Evolutionary conservation across 2,329 filamentous ascomycete species (phyloP).

Genomic region (Ophiostoma ulmi): DNA sequence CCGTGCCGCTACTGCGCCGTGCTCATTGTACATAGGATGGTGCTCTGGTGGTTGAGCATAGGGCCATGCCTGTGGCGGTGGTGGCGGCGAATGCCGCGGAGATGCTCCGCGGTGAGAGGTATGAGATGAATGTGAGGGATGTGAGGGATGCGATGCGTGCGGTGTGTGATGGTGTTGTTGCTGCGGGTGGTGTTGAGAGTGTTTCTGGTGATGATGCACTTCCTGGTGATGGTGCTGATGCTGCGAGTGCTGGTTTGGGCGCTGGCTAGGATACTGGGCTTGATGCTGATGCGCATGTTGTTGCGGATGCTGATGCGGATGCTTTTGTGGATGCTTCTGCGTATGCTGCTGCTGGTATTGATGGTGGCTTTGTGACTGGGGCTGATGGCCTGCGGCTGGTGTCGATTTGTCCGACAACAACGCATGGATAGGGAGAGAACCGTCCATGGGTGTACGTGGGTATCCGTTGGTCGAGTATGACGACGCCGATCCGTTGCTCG

Average conservation of each 20-base stretch:
- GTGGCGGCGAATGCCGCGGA: neutral
- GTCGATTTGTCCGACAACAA: conserved; percentile 36
- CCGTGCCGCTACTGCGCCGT: neutral
- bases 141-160: neutral
- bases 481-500: conserved; percentile 34
- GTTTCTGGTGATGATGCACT: neutral
- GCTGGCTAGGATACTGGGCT: neutral
- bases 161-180: neutral
- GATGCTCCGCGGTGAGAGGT: neutral
- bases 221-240: neutral
- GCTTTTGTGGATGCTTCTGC: neutral
- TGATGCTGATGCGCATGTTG: neutral
- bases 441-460: conserved; percentile 47
- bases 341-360: conserved; percentile 13
- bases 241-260: neutral
- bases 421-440: conserved; percentile 51
- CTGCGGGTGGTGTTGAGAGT: conserved; percentile 1
- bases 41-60: neutral
- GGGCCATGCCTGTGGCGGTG: neutral
- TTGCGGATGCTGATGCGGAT: neutral
- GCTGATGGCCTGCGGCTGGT: neutral
- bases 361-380: conserved; percentile 1
- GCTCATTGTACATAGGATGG: neutral
- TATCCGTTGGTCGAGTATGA: conserved; percentile 36
- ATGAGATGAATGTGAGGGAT: neutral